Evolutionary conservation across 495 filamentous ascomycete species (phyloP).

Genomic region (Entonaema liquescens): DNA sequence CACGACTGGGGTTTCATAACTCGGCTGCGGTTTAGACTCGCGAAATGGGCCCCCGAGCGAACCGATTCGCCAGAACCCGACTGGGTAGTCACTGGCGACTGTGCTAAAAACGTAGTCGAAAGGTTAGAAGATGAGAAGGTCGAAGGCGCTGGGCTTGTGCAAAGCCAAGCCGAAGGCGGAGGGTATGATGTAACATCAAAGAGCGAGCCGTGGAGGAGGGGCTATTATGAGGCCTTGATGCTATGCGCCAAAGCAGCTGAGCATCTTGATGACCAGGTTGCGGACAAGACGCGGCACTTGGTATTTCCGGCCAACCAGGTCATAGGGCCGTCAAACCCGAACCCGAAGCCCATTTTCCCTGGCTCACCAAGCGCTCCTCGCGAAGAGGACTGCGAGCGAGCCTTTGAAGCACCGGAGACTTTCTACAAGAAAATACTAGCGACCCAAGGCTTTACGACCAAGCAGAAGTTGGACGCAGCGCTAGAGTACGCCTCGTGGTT

Average conservation of each 20-base stretch:
- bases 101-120: conserved; percentile 62
- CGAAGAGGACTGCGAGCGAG: conserved; percentile 75
- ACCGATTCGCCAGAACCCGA: conserved; percentile 61
- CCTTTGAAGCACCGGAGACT: conserved; percentile 69
- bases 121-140: conserved; percentile 69
- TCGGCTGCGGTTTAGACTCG: conserved; percentile 67
- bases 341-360: conserved; percentile 73
- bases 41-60: conserved; percentile 63
- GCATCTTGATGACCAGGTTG: conserved; percentile 78
- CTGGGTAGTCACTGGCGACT: conserved; percentile 68
- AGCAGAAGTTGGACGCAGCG: conserved; percentile 79
- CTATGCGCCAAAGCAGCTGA: conserved; percentile 77
- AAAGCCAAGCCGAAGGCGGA: conserved; percentile 48
- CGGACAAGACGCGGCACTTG: conserved; percentile 69
- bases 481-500: conserved; percentile 85
- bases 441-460: conserved; percentile 74
- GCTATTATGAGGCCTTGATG: conserved; percentile 84
- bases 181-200: conserved; percentile 73
- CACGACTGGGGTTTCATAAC: conserved; percentile 75
- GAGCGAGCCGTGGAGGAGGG: conserved; percentile 80
- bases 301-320: conserved; percentile 75
- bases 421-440: conserved; percentile 83
- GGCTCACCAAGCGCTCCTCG: conserved; percentile 64
- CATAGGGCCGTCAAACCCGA: conserved; percentile 82
- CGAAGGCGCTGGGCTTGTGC: conserved; percentile 70